Base-by-base conservation (phyloP, 2,329 filamentous ascomycete species). In the Penicillium nordicum region DNA sequence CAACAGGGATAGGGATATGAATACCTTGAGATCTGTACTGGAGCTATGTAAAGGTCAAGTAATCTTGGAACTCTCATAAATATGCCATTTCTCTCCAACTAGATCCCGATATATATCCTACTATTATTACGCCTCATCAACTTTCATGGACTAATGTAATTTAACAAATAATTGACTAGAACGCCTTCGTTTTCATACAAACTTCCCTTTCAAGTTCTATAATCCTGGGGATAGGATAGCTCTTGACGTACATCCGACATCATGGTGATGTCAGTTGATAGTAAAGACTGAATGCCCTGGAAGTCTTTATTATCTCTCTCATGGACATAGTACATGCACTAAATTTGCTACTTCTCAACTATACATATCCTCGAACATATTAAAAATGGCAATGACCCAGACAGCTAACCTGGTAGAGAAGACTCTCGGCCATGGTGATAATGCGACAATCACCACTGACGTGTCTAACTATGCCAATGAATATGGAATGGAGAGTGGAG, bases 331-430 rank as follows among this genome's bases (percentile, higher is more conserved):
- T 43, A 9, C 23, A 34, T 9, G 2, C 10, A 23, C 21, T n/a
- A n/a, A 46, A 30, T 14, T 16, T 8, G 3, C 10, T 8, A 14
- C 18, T 5, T 21, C 11, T 11, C 10, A 42, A 44, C 5, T 16
- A 11, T 11, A 23, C 21, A 36, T 27, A 36, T 16, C 11, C 12
- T 6, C 21, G 14, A 46, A 40, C 27, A n/a, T 25, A 55, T 18
- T 9, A 50, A 76, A 50, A 29, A 87, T 87, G 80, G 79, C 84
- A 25, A 71, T 83, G 53, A 79, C 85, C 51, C 86, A 89, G 79
- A 87, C 84, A 74, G 90, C 90, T 46, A 84, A 83, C 57, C 70
- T 82, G 55, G 82, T 74, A 53, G 90, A 94, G 69, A 84, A 88
- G 76, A 75, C 74, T 48, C 69, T 92, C 46, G 89, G 89, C 49